These are phyloP conservation scores for Capsicum baccatum DNA, from an alignment of 257 asterid species.

Conservation along the genomic window DNA sequence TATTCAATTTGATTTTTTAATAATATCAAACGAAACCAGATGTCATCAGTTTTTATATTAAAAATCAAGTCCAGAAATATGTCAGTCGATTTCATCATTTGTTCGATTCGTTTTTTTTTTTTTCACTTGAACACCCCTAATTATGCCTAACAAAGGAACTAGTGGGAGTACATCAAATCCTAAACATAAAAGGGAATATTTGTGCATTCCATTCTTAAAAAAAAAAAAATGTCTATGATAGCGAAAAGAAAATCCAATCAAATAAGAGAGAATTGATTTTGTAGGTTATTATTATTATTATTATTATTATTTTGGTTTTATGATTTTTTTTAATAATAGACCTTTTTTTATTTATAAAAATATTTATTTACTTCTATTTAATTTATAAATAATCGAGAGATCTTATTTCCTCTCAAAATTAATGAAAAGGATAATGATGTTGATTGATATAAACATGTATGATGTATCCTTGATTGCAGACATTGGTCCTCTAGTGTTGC, in stretches of 20 bases:
- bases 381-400: too few relatives aligned
- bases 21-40: not conserved
- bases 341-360: too few relatives aligned
- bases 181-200: not conserved
- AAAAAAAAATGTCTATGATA: not conserved
- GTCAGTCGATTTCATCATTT: not conserved
- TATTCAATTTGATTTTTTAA: not conserved
- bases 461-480: slow-evolving; percentile 21
- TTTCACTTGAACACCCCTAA: too few relatives aligned
- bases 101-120: not conserved
- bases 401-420: not conserved
- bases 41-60: not conserved
- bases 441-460: slow-evolving; percentile 26
- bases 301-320: too few relatives aligned
- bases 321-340: too few relatives aligned
- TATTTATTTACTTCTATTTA: too few relatives aligned
- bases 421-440: not conserved
- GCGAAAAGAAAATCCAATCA: not conserved
- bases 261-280: not conserved
- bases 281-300: not conserved
- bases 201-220: not conserved
- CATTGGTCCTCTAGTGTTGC: not conserved
- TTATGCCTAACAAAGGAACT: not conserved
- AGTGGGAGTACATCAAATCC: not conserved
- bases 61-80: not conserved